These are phyloP conservation scores for Boletus rufocinnamomeus DNA, from an alignment of 768 basidiomycete species.

Conservation along the genomic window DNA sequence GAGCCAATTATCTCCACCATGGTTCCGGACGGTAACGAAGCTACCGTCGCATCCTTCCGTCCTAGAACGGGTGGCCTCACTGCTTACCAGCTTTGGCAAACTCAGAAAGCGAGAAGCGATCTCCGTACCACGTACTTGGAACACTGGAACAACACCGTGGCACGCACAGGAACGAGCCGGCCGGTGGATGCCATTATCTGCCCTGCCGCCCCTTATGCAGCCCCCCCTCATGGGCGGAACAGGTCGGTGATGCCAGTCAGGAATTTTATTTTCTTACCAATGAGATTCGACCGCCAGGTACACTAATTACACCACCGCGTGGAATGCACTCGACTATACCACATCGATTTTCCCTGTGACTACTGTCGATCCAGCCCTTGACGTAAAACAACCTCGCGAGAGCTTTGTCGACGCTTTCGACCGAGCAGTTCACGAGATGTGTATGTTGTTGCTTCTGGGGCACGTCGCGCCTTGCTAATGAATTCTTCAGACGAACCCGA, in stretches of 20 bases:
- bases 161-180: conserved; percentile 61
- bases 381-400: conserved; percentile 46
- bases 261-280: conserved; percentile 2
- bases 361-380: conserved; percentile 54
- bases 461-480: background rate
- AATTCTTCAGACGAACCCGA: conserved; percentile 53
- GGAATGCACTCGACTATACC: conserved; percentile 70
- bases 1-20: conserved; percentile 60
- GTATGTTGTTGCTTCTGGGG: conserved; percentile 39
- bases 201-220: conserved; percentile 60
- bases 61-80: conserved; percentile 36
- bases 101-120: conserved; percentile 49
- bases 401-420: conserved; percentile 53
- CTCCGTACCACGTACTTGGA: conserved; percentile 60
- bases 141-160: conserved; percentile 58
- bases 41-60: conserved; percentile 28
- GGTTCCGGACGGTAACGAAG: conserved; percentile 34
- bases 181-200: conserved; percentile 76
- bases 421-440: conserved; percentile 49
- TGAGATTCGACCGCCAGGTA: conserved; percentile 34
- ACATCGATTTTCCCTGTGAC: conserved; percentile 66
- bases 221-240: conserved; percentile 63
- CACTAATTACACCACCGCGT: conserved; percentile 58
- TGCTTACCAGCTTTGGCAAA: conserved; percentile 68
- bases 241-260: conserved; percentile 37